Base-by-base conservation (phyloP, 306 rosid species). In the Vicia villosa region DNA sequence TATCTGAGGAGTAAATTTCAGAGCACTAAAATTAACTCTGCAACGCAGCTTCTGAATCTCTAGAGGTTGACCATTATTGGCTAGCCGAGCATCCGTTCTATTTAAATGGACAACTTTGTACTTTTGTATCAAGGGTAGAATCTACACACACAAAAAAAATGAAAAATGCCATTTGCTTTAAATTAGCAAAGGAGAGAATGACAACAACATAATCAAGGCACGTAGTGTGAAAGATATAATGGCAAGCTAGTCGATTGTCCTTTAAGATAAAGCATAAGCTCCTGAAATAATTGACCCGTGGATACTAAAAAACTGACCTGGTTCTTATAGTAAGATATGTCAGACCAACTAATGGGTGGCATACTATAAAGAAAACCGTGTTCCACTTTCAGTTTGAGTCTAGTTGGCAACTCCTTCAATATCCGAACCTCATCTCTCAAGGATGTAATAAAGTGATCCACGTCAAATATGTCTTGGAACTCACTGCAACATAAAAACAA, bases 321-420 rank as follows among this genome's bases (percentile, higher is more conserved):
- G 66, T 86, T 72, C 74, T 69, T 81, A 76, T 93, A 93, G 84
- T 93, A 93, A 61, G 96, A 86, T 43, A 93, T 86, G 77, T 90
- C 98, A 43, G 98, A 93, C 98, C 98, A 93, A 73, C 98, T 93
- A 63, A 93, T 40, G 24, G 98, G 98, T n/a, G 98, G 94, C 98
- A 90, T 90, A 67, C 84, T 85, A 78, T 90, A 88, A 65, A 86
- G 68, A 40, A 72, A 82, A 59, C 94, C 97, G 2, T 70, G 77
- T 41, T 88, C 95, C 79, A 90, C 89, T 77, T 83, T 90, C 55
- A 76, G 81, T 84, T 91, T 90, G 20, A 94, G 85, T 68, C 99
- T 84, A 14, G 99, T 95, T 66, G 99, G 99, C 86, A 91, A 83
- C 80, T 94, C 88, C 82, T 84, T 94, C 94, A 94, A 75, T 81